Base-by-base conservation (phyloP, 2,329 filamentous ascomycete species). In the Calonectria fujianensis region DNA sequence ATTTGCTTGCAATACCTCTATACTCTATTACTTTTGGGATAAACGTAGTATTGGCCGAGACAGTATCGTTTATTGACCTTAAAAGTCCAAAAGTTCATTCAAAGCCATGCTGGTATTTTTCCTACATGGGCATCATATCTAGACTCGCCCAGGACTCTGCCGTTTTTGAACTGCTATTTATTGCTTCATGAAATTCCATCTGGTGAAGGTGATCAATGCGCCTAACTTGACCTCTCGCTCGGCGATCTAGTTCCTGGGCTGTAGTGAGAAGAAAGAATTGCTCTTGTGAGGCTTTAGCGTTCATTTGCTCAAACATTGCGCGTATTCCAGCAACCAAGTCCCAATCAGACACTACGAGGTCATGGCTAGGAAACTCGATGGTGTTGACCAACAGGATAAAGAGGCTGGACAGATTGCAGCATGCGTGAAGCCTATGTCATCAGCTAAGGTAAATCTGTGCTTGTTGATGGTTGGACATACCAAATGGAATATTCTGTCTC, bases 311-410 rank as follows among this genome's bases (percentile, higher is more conserved):
- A 59, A 73, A 75, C 39, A 29, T 50, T 1, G 10, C 27, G 2
- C 45, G 59, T 1, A 39, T 31, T 27, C 65, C 45, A 0, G 27
- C 35, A 29, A 73, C 52, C 48, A 76, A 63, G 41, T 41, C 64
- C 57, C 59, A 65, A n/a, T 73, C 69, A 1, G 68, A 59, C 65
- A 51, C 54, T 2, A 75, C 41, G 13, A 35, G n/a, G 0, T 35
- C 16, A 2, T 75, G 74, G 5, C 66, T 51, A 0, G 73, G 74
- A 20, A 73, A 75, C 69, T 75, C 73, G 20, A 76, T 76, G 37
- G 73, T 76, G 24, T 73, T 75, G 37, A 75, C 74, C 24, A 76
- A 31, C 24, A 76, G 50, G 20, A 73, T 48, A 65, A 76, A 73
- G 9, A 76, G 24, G 5, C 69, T 27, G 11, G 74, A 76, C 48